Conservation (phyloP, 2,329 filamentous ascomycete genomes). For the Cladophialophora exuberans region DNA sequence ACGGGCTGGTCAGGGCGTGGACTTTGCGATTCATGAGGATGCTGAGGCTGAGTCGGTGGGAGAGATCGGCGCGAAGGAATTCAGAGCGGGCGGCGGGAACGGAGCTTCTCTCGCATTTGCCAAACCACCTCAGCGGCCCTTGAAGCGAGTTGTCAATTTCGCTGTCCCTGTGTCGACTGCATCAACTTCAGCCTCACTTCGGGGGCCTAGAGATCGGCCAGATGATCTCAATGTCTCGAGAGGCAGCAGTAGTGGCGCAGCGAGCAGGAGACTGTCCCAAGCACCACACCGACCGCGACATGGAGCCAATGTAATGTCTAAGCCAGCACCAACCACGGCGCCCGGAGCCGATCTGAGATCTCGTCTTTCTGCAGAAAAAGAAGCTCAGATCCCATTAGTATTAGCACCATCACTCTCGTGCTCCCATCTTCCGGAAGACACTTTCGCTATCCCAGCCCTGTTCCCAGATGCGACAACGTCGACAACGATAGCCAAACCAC, state of each 20-base stretch:
- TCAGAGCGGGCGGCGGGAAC: too few species aligned
- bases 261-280: conserved; percentile 10
- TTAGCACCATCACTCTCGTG: neutral
- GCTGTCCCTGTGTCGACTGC: neutral
- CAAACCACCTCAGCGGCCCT: conserved; percentile 47
- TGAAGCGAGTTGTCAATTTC: conserved; percentile 39
- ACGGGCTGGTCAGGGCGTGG: conserved; percentile 35
- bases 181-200: neutral
- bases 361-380: too few species aligned
- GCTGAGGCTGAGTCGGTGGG: too few species aligned
- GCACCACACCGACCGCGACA: conserved; percentile 19
- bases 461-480: conserved; percentile 6
- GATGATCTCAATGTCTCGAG: too few species aligned
- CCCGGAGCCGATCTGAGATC: too few species aligned
- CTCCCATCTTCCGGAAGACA: conserved; percentile 16
- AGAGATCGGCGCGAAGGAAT: too few species aligned
- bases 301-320: too few species aligned
- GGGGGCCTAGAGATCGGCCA: too few species aligned
- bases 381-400: too few species aligned
- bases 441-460: neutral
- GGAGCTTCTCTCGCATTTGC: conserved; percentile 28
- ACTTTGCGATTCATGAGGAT: conserved; percentile 47
- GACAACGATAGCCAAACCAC: conserved; percentile 26
- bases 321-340: too few species aligned
- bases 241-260: neutral